Evolutionary conservation across 306 rosid species (phyloP).

Genomic region (Malus orientalis): DNA sequence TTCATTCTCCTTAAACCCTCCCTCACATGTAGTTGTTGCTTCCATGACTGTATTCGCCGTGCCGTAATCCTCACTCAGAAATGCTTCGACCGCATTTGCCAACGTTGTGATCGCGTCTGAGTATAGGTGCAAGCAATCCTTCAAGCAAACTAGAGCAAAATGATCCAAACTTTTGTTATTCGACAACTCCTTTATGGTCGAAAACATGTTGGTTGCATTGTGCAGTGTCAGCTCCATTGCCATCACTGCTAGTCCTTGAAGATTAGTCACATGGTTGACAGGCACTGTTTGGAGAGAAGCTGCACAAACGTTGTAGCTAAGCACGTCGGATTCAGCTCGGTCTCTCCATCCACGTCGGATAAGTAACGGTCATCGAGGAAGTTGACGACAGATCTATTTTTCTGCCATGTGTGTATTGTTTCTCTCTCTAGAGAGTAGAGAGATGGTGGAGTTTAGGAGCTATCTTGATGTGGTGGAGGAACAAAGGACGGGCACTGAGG

Average conservation of each 20-base stretch:
- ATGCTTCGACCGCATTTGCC: slow-evolving; percentile 29
- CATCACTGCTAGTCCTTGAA: slow-evolving; percentile 42
- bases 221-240: slow-evolving; percentile 54
- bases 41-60: slow-evolving; percentile 36
- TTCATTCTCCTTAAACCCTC: slow-evolving; percentile 40
- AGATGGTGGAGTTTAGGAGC: too few species aligned
- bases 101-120: slow-evolving; percentile 35
- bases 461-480: too few species aligned
- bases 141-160: slow-evolving; percentile 19
- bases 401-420: too few species aligned
- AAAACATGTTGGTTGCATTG: slow-evolving; percentile 29
- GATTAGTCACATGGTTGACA: slow-evolving; percentile 34
- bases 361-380: too few species aligned
- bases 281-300: slow-evolving; percentile 33
- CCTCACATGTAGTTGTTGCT: slow-evolving; percentile 45
- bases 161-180: slow-evolving; percentile 8
- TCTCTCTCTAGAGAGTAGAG: too few species aligned
- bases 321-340: slow-evolving; percentile 20
- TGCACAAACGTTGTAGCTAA: slow-evolving; percentile 23
- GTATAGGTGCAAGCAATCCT: slow-evolving; percentile 50
- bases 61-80: slow-evolving; percentile 31
- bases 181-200: slow-evolving; percentile 27
- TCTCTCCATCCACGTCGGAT: too few species aligned
- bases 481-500: too few species aligned
- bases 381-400: too few species aligned